These are phyloP conservation scores for Aureoboletus auriporus DNA, from an alignment of 768 basidiomycete genomes.

Conservation along the genomic window DNA sequence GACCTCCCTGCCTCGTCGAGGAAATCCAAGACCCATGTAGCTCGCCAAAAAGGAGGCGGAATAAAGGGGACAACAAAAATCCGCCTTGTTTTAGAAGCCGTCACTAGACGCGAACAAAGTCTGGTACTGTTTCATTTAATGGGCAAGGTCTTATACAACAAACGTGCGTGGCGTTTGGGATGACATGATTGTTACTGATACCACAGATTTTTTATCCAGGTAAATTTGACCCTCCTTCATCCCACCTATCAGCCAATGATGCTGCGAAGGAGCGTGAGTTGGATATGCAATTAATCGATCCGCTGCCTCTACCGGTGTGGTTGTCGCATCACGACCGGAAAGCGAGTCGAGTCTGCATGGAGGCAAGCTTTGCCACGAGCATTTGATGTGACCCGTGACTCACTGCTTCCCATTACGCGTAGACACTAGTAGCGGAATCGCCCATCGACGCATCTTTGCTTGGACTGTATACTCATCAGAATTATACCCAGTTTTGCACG, in stretches of 20 bases:
- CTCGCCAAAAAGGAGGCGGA: constrained; percentile 28
- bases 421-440: constrained; percentile 77
- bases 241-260: constrained; percentile 59
- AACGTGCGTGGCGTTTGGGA: constrained; percentile 47
- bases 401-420: background rate
- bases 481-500: constrained; percentile 81
- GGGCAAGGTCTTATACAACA: constrained; percentile 93
- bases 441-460: constrained; percentile 91
- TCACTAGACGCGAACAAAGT: constrained; percentile 81
- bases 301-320: constrained; percentile 54
- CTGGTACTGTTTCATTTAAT: constrained; percentile 88
- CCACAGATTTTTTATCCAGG: constrained; percentile 39
- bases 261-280: constrained; percentile 54
- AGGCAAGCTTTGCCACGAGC: constrained; percentile 43
- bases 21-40: constrained; percentile 23
- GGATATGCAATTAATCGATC: constrained; percentile 53
- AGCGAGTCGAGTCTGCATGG: constrained; percentile 71
- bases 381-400: background rate
- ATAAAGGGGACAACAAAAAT: constrained; percentile 15
- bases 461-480: constrained; percentile 90
- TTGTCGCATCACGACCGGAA: constrained; percentile 57
- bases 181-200: background rate
- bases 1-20: constrained; percentile 21
- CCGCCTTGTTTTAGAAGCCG: constrained; percentile 56
- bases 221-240: constrained; percentile 63